A percentile compares a stretch with the other conserved stretches of the same genome.
These are phyloP conservation scores for Starmerella sp. DNA, from an alignment of 805 yeast genomes.

Conservation along the genomic window DNA sequence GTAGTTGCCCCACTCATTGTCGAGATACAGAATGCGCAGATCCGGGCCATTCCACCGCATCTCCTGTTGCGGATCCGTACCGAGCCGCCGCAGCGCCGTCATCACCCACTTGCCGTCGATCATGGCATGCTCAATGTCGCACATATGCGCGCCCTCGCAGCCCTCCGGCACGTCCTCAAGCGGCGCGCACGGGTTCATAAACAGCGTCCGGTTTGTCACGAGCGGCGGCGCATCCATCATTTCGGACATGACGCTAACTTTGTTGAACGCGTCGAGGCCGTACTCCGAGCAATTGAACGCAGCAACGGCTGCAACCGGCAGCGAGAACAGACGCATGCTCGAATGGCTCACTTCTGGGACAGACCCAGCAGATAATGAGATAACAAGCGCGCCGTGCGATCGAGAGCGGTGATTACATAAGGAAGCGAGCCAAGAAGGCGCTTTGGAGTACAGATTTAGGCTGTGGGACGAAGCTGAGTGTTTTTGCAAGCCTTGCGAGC, in stretches of 20 bases:
- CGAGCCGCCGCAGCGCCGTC: background rate
- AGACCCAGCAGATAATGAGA: too few relatives aligned
- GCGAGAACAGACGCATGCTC: too few relatives aligned
- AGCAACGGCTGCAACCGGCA: background rate
- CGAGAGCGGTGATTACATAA: too few relatives aligned
- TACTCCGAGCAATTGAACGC: slow-evolving; percentile 1
- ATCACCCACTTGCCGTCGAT: slow-evolving; percentile 34
- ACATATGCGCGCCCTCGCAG: slow-evolving; percentile 58
- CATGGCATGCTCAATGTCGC: slow-evolving; percentile 54
- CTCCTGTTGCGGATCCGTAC: too few relatives aligned
- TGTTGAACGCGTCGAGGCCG: background rate
- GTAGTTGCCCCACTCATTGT: background rate
- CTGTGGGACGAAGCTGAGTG: too few relatives aligned
- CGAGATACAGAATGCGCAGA: too few relatives aligned
- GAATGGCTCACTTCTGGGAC: too few relatives aligned
- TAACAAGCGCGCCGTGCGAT: too few relatives aligned
- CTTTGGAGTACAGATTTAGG: too few relatives aligned
- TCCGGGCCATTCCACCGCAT: too few relatives aligned
- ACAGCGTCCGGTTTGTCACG: slow-evolving; percentile 51
- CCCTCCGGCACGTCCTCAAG: slow-evolving; percentile 38
- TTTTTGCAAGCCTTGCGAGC: too few relatives aligned
- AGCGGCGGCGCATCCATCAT: slow-evolving; percentile 68
- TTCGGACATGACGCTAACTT: slow-evolving; percentile 24
- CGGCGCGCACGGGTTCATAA: slow-evolving; percentile 54
- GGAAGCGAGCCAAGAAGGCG: too few relatives aligned